Evolutionary conservation across 78 protist genomes (phyloP).

Genomic region (Dictyostelium intermedium): DNA sequence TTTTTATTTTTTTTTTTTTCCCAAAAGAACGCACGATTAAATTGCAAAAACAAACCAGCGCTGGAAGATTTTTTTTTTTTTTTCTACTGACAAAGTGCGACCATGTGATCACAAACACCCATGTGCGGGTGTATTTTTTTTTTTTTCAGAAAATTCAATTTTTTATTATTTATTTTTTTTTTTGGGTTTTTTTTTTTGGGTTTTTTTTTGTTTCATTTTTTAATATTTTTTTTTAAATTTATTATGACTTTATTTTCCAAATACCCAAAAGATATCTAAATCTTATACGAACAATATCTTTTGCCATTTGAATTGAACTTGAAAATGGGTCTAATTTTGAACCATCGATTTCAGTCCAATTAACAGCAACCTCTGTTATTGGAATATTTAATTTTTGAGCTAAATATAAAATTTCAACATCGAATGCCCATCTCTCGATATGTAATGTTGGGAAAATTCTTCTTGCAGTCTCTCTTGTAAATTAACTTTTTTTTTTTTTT

Average conservation of each 20-base stretch:
- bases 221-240: neutral
- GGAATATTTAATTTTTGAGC: constrained; percentile 65
- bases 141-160: neutral
- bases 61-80: too few relatives aligned
- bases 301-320: constrained; percentile 83
- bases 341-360: constrained; percentile 89
- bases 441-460: constrained; percentile 60
- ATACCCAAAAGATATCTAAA: constrained; percentile 73
- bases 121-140: neutral
- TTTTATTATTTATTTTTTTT: too few relatives aligned
- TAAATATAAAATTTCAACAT: constrained; percentile 79
- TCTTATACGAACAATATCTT: constrained; percentile 83
- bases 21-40: too few relatives aligned
- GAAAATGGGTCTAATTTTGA: constrained; percentile 82
- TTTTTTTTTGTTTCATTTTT: neutral
- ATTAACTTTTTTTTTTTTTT: constrained; percentile 38
- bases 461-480: constrained; percentile 70
- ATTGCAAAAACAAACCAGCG: too few relatives aligned
- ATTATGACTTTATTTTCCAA: constrained; percentile 75
- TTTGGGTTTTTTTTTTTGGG: neutral
- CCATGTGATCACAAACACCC: neutral
- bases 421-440: constrained; percentile 84
- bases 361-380: constrained; percentile 78
- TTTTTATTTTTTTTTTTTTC: too few relatives aligned
- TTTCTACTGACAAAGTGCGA: neutral